Conservation (phyloP, 331 rosid genomes). For the Quercus lobata region DNA sequence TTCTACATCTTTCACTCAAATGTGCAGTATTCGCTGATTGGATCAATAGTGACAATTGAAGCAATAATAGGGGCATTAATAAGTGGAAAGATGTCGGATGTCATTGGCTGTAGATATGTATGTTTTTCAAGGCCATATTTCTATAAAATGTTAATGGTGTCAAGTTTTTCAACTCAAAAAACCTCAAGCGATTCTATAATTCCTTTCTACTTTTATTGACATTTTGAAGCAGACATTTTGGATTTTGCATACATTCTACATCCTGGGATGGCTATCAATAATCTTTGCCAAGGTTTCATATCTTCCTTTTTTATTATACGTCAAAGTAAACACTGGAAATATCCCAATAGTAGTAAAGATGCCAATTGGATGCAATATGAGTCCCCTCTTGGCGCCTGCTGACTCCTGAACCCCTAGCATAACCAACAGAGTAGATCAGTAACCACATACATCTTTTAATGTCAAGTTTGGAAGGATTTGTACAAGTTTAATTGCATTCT, state of each 20-base stretch:
- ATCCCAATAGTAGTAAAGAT: too few species aligned
- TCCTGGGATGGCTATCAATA: slow-evolving; percentile 42
- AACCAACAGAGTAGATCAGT: too few species aligned
- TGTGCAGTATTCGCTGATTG: slow-evolving; percentile 42
- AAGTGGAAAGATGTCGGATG: slow-evolving; percentile 42
- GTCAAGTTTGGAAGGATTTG: not conserved
- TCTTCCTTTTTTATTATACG: not conserved
- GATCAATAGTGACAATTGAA: slow-evolving; percentile 45
- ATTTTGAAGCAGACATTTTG: slow-evolving; percentile 30
- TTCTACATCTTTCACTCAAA: not conserved
- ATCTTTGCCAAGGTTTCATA: slow-evolving; percentile 38
- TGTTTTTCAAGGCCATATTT: slow-evolving; percentile 5
- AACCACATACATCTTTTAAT: too few species aligned
- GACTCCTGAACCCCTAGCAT: too few species aligned
- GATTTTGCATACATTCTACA: slow-evolving; percentile 34
- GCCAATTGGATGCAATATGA: too few species aligned
- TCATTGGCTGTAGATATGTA: slow-evolving; percentile 46
- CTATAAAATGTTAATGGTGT: too few species aligned
- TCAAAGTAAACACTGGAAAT: too few species aligned
- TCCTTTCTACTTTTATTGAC: not conserved
- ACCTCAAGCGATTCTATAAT: not conserved
- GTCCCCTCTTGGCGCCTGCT: too few species aligned
- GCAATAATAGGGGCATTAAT: slow-evolving; percentile 47
- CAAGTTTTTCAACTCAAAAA: not conserved
- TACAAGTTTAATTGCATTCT: not conserved